Evolutionary conservation across 2,329 filamentous ascomycete genomes (phyloP).

Genomic region (Zopfia rhizophila): DNA sequence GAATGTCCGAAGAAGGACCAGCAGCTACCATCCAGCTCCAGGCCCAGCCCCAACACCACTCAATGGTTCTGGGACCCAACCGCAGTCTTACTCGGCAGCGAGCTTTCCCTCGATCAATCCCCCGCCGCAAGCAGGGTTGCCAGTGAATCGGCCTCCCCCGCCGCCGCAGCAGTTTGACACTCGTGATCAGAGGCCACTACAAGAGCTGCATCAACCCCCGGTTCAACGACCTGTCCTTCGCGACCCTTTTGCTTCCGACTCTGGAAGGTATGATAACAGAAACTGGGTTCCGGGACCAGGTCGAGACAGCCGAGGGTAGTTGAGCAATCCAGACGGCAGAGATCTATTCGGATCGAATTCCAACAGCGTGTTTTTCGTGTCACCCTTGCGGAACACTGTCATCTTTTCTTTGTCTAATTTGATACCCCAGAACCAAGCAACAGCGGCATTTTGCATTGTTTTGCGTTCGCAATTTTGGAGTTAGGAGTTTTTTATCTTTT

Average conservation of each 20-base stretch:
- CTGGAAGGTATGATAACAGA: constrained; percentile 36
- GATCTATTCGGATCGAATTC: constrained; percentile 1
- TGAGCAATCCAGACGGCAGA: constrained; percentile 2
- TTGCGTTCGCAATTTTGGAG: constrained; percentile 3
- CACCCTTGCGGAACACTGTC: too few species aligned
- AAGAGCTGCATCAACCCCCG: constrained; percentile 14
- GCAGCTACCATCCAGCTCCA: constrained; percentile 45
- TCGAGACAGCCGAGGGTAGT: constrained; percentile 19
- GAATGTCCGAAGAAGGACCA: constrained; percentile 50
- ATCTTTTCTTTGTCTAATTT: constrained; percentile 19
- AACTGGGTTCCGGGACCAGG: constrained; percentile 31
- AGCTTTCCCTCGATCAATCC: constrained; percentile 34
- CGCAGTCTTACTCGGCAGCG: constrained; percentile 30
- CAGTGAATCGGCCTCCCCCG: constrained; percentile 18
- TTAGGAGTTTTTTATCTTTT: background rate
- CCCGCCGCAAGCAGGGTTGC: constrained; percentile 15
- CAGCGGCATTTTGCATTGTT: constrained; percentile 13
- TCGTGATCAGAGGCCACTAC: constrained; percentile 21
- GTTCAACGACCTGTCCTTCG: constrained; percentile 27
- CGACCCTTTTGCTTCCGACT: constrained; percentile 30
- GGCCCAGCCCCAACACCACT: constrained; percentile 35
- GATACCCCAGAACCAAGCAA: constrained; percentile 19
- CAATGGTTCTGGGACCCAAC: constrained; percentile 28
- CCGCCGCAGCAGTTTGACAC: constrained; percentile 25
- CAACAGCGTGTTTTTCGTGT: too few species aligned